Base-by-base conservation (phyloP, 208 protist genomes). In the Herpetomonas samuelpessoai region DNA sequence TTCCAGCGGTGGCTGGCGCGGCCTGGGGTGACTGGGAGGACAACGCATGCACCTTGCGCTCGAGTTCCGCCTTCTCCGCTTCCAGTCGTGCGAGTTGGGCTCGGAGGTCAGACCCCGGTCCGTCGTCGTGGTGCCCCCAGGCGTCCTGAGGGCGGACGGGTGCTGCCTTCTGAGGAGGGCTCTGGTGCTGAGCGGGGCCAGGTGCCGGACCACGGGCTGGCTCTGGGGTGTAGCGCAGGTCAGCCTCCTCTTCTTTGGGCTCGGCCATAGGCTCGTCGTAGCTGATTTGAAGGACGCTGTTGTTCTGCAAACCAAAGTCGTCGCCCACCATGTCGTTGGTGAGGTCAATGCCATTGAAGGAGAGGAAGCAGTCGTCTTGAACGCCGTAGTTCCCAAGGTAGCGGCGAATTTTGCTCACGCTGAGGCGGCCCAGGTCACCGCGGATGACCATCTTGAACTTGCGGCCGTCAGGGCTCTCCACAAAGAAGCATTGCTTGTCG, bases 381-480 rank as follows among this genome's bases (percentile, higher is more conserved):
- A 86, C 81, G 50, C 79, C 73, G 67, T 93, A 88, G 12, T 69
- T 75, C 67, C 73, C 78, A 44, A 93, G 69, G 71, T 89, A 88
- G 22, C 81, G 76, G 12, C 79, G 71, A 30, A 94, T 81, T 52
- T 91, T 94, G 28, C 71, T 78, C 12, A 94, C 87, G 27, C 65
- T 84, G 35, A 94, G 67, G 61, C 78, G 78, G 26, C 74, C 75
- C 28, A 92, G 71, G 52, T 87, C 80, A 18, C 87, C 87, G 39
- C 78, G 71, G 41, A 94, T 91, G 45, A 94, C 87, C 79, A 94
- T 89, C 62, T 91, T 91, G 64, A 90, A 91, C 55, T 78, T 86
- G n/a, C 82, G 74, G 1, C 87, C 83, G 75, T 94, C 87, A 1
- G 49, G 58, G 38, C 74, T 66, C 60, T 85, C 68, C 26, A 94